Conservation (phyloP, 2,329 filamentous ascomycete genomes). For the Colletotrichum plurivorum region DNA sequence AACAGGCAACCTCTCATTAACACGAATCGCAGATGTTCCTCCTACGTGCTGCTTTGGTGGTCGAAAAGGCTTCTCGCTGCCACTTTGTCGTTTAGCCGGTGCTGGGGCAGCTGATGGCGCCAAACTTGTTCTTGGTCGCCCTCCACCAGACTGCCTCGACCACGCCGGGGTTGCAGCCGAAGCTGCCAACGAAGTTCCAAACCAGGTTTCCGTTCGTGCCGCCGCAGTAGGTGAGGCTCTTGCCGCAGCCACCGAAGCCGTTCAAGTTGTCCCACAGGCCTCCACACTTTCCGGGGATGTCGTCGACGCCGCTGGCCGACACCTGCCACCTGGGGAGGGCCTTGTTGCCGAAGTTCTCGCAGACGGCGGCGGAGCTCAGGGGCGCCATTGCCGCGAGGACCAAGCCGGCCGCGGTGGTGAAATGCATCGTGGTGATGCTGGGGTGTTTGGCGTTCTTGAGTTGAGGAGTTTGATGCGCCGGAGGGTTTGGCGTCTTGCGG, state of each 20-base stretch:
- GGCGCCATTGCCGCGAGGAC: constrained; percentile 8
- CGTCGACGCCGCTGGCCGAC: constrained; percentile 7
- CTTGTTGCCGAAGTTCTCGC: background rate
- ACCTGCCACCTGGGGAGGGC: constrained; percentile 8
- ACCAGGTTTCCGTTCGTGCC: constrained; percentile 1
- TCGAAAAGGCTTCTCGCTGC: too few relatives aligned
- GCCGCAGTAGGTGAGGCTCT: background rate
- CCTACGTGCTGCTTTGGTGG: too few relatives aligned
- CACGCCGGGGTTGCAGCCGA: constrained; percentile 7
- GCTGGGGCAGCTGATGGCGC: constrained; percentile 4
- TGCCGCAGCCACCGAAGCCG: constrained; percentile 3
- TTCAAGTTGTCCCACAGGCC: constrained; percentile 19
- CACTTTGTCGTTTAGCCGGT: too few relatives aligned
- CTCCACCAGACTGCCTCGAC: constrained; percentile 12
- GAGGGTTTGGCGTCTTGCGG: background rate
- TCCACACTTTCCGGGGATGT: constrained; percentile 20
- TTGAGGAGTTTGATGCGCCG: background rate
- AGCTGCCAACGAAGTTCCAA: background rate
- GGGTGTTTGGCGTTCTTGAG: background rate
- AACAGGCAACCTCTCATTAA: too few relatives aligned
- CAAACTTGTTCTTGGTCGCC: constrained; percentile 20
- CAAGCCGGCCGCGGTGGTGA: background rate
- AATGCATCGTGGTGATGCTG: constrained; percentile 3
- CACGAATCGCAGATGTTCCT: too few relatives aligned
- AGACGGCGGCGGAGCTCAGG: constrained; percentile 4